phyloP scores from a whole-genome alignment of 2,329 filamentous ascomycete genomes.

The Epichloe gansuensis region DNA sequence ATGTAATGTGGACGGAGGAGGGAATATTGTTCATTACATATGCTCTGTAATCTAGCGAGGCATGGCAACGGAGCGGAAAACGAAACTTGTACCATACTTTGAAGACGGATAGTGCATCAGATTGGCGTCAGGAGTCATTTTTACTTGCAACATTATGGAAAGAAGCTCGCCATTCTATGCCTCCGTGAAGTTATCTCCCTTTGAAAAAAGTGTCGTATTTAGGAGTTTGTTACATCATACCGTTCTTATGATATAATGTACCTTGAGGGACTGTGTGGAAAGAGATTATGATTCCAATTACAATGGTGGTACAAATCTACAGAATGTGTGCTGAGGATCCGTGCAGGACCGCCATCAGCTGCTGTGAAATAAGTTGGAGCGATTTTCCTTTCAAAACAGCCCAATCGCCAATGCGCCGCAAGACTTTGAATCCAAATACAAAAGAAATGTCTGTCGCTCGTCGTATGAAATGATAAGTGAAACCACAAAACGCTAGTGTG shows the following conservation, averaged over 20 bases:
- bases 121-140: conserved; percentile 28
- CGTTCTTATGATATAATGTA: not conserved
- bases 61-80: conserved; percentile 4
- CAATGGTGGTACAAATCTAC: not conserved
- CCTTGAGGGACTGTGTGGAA: not conserved
- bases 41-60: conserved; percentile 5
- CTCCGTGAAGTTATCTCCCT: too few relatives aligned
- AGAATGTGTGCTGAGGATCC: not conserved
- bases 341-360: not conserved
- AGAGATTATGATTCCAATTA: not conserved
- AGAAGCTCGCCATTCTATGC: not conserved
- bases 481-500: not conserved
- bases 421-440: not conserved
- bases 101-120: conserved; percentile 33
- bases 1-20: not conserved
- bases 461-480: not conserved
- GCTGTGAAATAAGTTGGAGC: not conserved
- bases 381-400: not conserved
- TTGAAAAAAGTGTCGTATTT: too few relatives aligned
- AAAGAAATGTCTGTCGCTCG: not conserved
- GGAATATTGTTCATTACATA: not conserved
- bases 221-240: too few relatives aligned
- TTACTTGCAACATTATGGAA: conserved; percentile 21
- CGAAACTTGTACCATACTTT: conserved; percentile 29
- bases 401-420: not conserved